Conservation (phyloP, 2,329 filamentous ascomycete species). For the Claviceps humidiphila region DNA sequence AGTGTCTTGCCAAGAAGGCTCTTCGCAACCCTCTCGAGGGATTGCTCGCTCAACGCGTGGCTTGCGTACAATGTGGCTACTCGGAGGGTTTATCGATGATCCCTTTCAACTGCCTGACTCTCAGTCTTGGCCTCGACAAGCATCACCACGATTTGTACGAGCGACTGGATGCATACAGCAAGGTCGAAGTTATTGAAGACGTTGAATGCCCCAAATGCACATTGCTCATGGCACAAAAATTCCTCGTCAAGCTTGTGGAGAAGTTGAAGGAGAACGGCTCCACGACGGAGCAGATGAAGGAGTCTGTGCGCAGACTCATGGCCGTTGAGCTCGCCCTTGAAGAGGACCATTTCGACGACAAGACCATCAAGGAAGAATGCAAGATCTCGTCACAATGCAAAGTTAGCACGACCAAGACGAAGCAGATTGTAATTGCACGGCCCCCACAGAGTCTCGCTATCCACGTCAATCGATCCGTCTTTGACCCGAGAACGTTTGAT, state of each 20-base stretch:
- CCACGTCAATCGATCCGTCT: conserved; percentile 85
- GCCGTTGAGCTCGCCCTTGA: conserved; percentile 60
- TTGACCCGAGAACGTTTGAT: conserved; percentile 68
- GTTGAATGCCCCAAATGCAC: conserved; percentile 91
- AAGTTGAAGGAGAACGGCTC: conserved; percentile 20
- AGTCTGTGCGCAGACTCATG: conserved; percentile 42
- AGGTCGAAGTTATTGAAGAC: conserved; percentile 72
- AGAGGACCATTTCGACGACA: conserved; percentile 66
- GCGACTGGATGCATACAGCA: conserved; percentile 72
- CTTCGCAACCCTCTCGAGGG: conserved; percentile 74
- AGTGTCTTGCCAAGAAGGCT: conserved; percentile 22
- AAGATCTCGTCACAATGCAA: conserved; percentile 54
- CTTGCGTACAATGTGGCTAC: conserved; percentile 73
- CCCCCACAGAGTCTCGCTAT: conserved; percentile 69
- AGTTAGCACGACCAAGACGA: conserved; percentile 70
- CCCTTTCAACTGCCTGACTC: conserved; percentile 85
- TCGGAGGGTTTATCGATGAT: conserved; percentile 82
- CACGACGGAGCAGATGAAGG: conserved; percentile 37
- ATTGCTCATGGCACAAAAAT: conserved; percentile 42
- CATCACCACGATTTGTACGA: conserved; percentile 58
- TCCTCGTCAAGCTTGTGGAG: conserved; percentile 35
- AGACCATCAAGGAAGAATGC: conserved; percentile 48
- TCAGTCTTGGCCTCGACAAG: conserved; percentile 57
- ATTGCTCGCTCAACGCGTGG: conserved; percentile 73
- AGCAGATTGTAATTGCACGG: conserved; percentile 74